Evolutionary conservation across 2,329 filamentous ascomycete genomes (phyloP).

Genomic region (Pleoardoris graminearum): DNA sequence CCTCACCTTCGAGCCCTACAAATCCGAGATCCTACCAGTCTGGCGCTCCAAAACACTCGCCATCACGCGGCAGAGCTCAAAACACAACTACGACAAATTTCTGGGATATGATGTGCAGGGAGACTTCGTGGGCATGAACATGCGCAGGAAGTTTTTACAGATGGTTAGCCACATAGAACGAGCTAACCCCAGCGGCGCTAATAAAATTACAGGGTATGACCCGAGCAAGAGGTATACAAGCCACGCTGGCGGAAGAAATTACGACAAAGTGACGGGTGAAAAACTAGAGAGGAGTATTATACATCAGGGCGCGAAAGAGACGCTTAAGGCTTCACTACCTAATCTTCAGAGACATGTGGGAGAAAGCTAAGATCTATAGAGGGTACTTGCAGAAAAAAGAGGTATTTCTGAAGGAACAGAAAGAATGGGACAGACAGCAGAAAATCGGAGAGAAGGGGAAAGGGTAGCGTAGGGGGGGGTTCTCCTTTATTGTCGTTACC

Average conservation of each 20-base stretch:
- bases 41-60: conserved; percentile 62
- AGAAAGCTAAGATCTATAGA: conserved; percentile 50
- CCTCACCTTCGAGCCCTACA: conserved; percentile 66
- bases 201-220: conserved; percentile 56
- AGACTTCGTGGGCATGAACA: conserved; percentile 68
- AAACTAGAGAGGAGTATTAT: conserved; percentile 51
- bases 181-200: background rate
- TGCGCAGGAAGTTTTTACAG: conserved; percentile 66
- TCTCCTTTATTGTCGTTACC: too few species aligned
- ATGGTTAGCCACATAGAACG: conserved; percentile 49
- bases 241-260: conserved; percentile 59
- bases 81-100: conserved; percentile 56
- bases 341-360: conserved; percentile 57
- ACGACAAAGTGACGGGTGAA: conserved; percentile 47
- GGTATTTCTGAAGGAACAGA: conserved; percentile 54
- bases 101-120: conserved; percentile 53
- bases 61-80: conserved; percentile 57
- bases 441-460: conserved; percentile 15
- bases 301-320: conserved; percentile 55
- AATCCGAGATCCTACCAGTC: conserved; percentile 60
- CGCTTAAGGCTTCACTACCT: conserved; percentile 54
- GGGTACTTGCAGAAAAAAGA: conserved; percentile 52
- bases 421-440: conserved; percentile 44
- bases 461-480: too few species aligned
- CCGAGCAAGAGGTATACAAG: conserved; percentile 62